Conservation (phyloP, 75 land plant genomes). For the Cunninghamia lanceolata region DNA sequence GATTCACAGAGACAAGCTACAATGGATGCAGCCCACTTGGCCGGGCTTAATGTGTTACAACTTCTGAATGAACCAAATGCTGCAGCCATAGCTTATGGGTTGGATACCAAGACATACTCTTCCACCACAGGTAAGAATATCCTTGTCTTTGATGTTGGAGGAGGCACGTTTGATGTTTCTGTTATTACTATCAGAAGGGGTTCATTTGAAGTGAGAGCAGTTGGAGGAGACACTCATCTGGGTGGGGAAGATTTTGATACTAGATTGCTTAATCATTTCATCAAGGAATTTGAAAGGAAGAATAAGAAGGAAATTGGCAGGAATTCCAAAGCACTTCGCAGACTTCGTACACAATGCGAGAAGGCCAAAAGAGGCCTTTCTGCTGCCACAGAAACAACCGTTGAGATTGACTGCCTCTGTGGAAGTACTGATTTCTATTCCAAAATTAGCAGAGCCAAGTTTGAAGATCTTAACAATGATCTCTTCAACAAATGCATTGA, state of each 20-base stretch:
- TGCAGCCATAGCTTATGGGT: slow-evolving; percentile 15
- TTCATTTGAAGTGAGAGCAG: slow-evolving; percentile 11
- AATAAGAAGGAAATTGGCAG: slow-evolving; percentile 24
- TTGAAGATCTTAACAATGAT: slow-evolving; percentile 10
- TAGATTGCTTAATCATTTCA: slow-evolving; percentile 25
- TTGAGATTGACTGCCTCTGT: slow-evolving; percentile 35
- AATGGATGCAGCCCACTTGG: slow-evolving; percentile 32
- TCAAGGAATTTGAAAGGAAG: slow-evolving; percentile 28
- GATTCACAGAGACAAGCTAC: slow-evolving; percentile 19
- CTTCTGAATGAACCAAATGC: too few species aligned
- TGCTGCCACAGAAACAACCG: slow-evolving; percentile 26
- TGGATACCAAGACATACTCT: slow-evolving; percentile 38
- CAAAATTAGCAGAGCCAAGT: slow-evolving; percentile 24
- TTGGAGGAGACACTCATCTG: too few species aligned
- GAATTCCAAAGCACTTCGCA: slow-evolving; percentile 23
- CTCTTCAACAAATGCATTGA: slow-evolving; percentile 40
- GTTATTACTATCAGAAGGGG: neutral
- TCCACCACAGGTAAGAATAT: slow-evolving; percentile 14
- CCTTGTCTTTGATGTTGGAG: slow-evolving; percentile 24
- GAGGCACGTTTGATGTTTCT: slow-evolving; percentile 10
- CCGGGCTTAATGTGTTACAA: slow-evolving; percentile 38
- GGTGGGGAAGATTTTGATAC: slow-evolving; percentile 10
- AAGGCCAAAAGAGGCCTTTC: slow-evolving; percentile 37
- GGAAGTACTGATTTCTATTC: slow-evolving; percentile 22
- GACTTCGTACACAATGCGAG: slow-evolving; percentile 35